These are phyloP conservation scores for Backusella westeae DNA, from an alignment of 192 early-diverging fungal genomes.

Conservation along the genomic window DNA sequence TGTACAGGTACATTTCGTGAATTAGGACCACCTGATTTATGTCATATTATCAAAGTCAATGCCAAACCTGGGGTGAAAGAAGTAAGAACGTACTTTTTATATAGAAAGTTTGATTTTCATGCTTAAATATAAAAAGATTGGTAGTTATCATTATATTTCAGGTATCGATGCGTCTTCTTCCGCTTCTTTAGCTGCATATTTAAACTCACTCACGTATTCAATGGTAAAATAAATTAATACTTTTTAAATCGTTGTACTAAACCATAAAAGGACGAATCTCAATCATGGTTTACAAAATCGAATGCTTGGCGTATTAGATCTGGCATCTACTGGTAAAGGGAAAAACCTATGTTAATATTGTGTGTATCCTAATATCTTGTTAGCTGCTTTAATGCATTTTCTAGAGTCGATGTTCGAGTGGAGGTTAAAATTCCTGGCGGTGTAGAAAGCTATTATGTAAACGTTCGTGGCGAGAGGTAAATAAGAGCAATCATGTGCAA, in stretches of 20 bases:
- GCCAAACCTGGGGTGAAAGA: slow-evolving; percentile 76
- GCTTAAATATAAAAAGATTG: slow-evolving; percentile 58
- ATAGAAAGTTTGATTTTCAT: background rate
- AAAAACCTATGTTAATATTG: background rate
- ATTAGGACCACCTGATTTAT: slow-evolving; percentile 96
- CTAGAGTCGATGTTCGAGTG: slow-evolving; percentile 94
- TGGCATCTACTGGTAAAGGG: slow-evolving; percentile 59
- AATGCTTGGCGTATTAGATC: slow-evolving; percentile 63
- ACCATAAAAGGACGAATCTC: slow-evolving; percentile 51
- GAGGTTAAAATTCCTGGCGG: slow-evolving; percentile 98
- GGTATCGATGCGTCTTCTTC: slow-evolving; percentile 93
- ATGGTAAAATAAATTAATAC: slow-evolving; percentile 46
- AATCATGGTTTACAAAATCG: slow-evolving; percentile 68
- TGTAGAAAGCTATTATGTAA: slow-evolving; percentile 91
- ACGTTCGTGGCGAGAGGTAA: slow-evolving; percentile 85
- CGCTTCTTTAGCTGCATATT: slow-evolving; percentile 92
- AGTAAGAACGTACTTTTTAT: slow-evolving; percentile 37
- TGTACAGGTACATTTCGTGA: slow-evolving; percentile 79
- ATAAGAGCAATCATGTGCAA: background rate
- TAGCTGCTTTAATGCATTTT: slow-evolving; percentile 98
- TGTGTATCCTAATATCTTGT: background rate
- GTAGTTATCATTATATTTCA: slow-evolving; percentile 77
- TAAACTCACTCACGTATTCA: slow-evolving; percentile 93
- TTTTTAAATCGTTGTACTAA: background rate
- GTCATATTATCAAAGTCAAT: slow-evolving; percentile 94